Base-by-base conservation (phyloP, 495 filamentous ascomycete genomes). In the Tuber brumale region DNA sequence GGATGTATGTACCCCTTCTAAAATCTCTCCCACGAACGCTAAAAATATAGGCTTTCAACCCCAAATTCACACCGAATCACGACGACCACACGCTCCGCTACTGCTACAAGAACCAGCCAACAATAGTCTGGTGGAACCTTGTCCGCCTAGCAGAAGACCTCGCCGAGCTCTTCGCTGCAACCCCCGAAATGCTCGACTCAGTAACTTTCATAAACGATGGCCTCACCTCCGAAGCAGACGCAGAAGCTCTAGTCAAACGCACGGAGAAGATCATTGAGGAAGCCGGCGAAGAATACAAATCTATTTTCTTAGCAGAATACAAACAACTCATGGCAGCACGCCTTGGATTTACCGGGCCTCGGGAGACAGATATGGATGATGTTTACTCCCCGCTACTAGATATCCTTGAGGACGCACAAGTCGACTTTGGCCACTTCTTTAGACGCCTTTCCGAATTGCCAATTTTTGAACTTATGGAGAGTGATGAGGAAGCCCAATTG, bases 61-160 rank as follows among this genome's bases (percentile, higher is more conserved):
- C 95, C 0, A 86, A 86, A 37, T 99, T 97, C 84, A 99, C 95
- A 0, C 95, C 95, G 8, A 99, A 99, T 82, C 95, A 99, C 83
- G 95, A 99, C 83, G 95, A 99, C 83, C 88, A 91, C 80, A 87
- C 90, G 85, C 84, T 97, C 23, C 89, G 95, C 44, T 99, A 99
- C 84, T 89, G 89, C 69, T 99, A 97, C 86, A 90, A 90, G 74
- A 97, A 97, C 85, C 95, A 99, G 81, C 94, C 95, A 1, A 93
- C 91, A 70, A 92, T 98, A 66, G 94, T 99, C 82, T 99, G 95
- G 95, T 99, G 95, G 95, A 99, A 99, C 81, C 88, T 99, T 5
- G 93, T 97, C 18, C 90, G 95, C 37, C 88, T 99, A 0, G 95
- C 93, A 73, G 95, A 98, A 85, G 89, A 90, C n/a, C 83, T 97